A percentile compares a stretch with the other conserved stretches of the same genome.
Evolutionary conservation across 148 eudicot species (phyloP).

Genomic region (Rheum nobile): DNA sequence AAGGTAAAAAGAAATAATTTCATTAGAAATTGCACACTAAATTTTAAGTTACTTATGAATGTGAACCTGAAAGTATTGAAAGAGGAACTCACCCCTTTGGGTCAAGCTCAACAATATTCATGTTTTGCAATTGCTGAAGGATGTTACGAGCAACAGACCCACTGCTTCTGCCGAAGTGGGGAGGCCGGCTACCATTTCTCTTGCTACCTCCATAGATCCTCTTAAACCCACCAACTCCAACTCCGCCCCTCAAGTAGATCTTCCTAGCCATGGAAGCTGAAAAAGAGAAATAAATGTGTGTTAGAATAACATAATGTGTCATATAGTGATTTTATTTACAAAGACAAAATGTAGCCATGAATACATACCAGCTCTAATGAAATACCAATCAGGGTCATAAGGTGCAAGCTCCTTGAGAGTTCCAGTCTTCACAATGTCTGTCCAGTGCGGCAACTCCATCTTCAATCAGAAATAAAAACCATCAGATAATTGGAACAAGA

Average conservation of each 20-base stretch:
- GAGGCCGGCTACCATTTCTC: conserved; percentile 78
- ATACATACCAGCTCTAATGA: conserved; percentile 47
- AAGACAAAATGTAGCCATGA: background rate
- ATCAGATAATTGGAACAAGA: background rate
- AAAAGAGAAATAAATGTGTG: background rate
- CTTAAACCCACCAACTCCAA: conserved; percentile 72
- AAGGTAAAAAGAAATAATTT: too few relatives aligned
- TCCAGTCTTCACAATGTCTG: conserved; percentile 60
- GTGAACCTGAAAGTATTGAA: background rate
- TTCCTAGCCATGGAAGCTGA: conserved; percentile 87
- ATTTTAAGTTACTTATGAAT: background rate
- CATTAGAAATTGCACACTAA: too few relatives aligned
- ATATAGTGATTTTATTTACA: background rate
- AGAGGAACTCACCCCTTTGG: conserved; percentile 51
- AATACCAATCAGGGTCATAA: conserved; percentile 58
- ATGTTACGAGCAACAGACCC: conserved; percentile 72
- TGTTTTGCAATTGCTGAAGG: conserved; percentile 52
- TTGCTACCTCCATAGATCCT: conserved; percentile 84
- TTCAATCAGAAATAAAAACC: conserved; percentile 5
- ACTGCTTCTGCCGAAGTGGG: conserved; percentile 74
- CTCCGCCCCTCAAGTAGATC: conserved; percentile 71
- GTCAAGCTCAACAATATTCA: conserved; percentile 61
- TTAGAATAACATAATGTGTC: background rate
- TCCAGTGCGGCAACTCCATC: conserved; percentile 69
- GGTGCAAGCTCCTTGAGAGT: conserved; percentile 56